These are phyloP conservation scores for Trichophyton rubrum DNA, from an alignment of 2,329 filamentous ascomycete genomes.

Conservation along the genomic window DNA sequence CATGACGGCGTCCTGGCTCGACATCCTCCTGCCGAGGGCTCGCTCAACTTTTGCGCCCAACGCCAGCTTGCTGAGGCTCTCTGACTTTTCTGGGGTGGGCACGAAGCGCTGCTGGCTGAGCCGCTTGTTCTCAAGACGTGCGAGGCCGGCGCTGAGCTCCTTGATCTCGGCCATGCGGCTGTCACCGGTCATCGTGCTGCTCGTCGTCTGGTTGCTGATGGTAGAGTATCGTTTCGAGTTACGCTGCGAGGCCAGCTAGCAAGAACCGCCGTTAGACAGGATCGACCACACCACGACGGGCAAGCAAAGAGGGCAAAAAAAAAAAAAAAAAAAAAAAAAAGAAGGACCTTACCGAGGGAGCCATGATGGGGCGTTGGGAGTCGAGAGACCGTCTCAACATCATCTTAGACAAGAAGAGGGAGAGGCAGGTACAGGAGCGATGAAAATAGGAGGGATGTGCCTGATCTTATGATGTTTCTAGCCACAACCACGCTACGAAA, in stretches of 20 bases:
- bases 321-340: not conserved
- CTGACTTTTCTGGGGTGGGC: slow-evolving; percentile 65
- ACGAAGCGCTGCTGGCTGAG: slow-evolving; percentile 70
- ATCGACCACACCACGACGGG: too few relatives aligned
- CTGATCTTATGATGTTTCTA: not conserved
- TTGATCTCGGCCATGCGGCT: slow-evolving; percentile 52
- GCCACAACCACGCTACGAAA: not conserved
- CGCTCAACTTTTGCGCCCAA: slow-evolving; percentile 83
- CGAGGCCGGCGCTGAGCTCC: slow-evolving; percentile 66
- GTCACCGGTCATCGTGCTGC: slow-evolving; percentile 31
- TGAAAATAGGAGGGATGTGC: not conserved
- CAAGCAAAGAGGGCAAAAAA: too few relatives aligned
- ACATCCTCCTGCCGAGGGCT: slow-evolving; percentile 75
- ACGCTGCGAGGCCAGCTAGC: slow-evolving; percentile 33
- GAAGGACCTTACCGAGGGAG: slow-evolving; percentile 34
- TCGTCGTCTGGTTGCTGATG: slow-evolving; percentile 37
- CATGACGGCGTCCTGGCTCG: slow-evolving; percentile 66
- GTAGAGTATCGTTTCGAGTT: slow-evolving; percentile 43
- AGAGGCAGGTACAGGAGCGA: not conserved
- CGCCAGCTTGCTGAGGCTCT: slow-evolving; percentile 72
- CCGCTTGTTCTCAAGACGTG: slow-evolving; percentile 81
- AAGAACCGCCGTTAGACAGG: slow-evolving; percentile 1
- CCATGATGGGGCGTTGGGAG: slow-evolving; percentile 45
- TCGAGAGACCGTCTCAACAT: slow-evolving; percentile 39
- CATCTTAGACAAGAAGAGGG: not conserved